Percentiles rank a stretch among this genome's conserved stretches.
Evolutionary conservation across 2,329 filamentous ascomycete genomes (phyloP).

Genomic region (Arachnomyces sp.): DNA sequence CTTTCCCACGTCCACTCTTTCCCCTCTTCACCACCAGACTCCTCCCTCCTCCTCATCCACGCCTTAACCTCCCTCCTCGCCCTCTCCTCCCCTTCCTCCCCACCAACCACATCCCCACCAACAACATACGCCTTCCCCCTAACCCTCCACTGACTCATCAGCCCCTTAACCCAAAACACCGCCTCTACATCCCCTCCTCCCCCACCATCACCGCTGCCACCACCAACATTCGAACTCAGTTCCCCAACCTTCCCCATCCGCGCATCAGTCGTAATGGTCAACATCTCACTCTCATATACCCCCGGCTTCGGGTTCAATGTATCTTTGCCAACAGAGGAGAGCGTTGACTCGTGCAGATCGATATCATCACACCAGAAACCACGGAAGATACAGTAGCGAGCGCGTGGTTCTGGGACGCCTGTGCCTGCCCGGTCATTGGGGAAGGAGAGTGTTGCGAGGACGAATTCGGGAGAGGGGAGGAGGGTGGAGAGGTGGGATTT

Average conservation of each 20-base stretch:
- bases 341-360: slow-evolving; percentile 56
- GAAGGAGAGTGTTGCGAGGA: slow-evolving; percentile 29
- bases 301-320: slow-evolving; percentile 50
- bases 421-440: no score
- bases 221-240: slow-evolving; percentile 42
- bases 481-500: slow-evolving; percentile 1
- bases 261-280: slow-evolving; percentile 78
- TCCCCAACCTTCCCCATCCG: slow-evolving; percentile 79
- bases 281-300: slow-evolving; percentile 67
- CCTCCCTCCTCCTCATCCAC: slow-evolving; percentile 40
- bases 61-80: slow-evolving; percentile 53
- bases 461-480: slow-evolving; percentile 14
- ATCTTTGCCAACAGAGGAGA: background rate
- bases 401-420: no score
- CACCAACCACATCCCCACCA: slow-evolving; percentile 54
- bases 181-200: slow-evolving; percentile 70
- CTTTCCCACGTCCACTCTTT: slow-evolving; percentile 66
- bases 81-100: slow-evolving; percentile 39
- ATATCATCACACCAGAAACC: slow-evolving; percentile 65
- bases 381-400: slow-evolving; percentile 74
- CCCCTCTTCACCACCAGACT: slow-evolving; percentile 22
- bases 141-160: slow-evolving; percentile 75
- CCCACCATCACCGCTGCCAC: slow-evolving; percentile 45
- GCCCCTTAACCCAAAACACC: slow-evolving; percentile 68
- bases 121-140: slow-evolving; percentile 70